Conservation (phyloP, 1,139 yeast species). For the Candida sanyaensis region DNA sequence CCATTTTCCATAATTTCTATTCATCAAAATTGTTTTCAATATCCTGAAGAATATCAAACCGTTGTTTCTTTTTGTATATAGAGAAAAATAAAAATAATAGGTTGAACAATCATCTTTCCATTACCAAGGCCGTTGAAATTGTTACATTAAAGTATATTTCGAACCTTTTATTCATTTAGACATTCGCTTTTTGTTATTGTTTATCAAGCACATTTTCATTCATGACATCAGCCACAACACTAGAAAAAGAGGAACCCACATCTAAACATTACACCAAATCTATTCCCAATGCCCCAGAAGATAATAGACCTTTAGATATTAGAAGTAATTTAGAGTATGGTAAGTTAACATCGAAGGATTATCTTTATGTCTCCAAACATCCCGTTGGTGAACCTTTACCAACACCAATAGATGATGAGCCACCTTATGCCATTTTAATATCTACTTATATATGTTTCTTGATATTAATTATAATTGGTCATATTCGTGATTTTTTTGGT, state of each 20-base stretch:
- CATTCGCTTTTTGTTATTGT: conserved; percentile 1
- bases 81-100: neutral
- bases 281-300: conserved; percentile 55
- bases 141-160: too few relatives aligned
- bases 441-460: conserved; percentile 85
- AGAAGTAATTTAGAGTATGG: conserved; percentile 70
- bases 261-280: conserved; percentile 12
- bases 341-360: conserved; percentile 54
- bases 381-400: conserved; percentile 57
- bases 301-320: conserved; percentile 47
- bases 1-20: neutral
- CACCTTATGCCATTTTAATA: conserved; percentile 77
- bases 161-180: neutral
- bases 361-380: conserved; percentile 54
- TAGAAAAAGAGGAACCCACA: neutral
- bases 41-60: neutral
- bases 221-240: neutral
- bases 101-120: neutral
- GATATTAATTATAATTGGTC: conserved; percentile 83
- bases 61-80: neutral
- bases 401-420: conserved; percentile 75
- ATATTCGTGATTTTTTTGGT: conserved; percentile 85
- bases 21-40: neutral
- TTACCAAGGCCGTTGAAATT: too few relatives aligned
- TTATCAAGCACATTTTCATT: neutral